phyloP scores from a whole-genome alignment of 2,329 filamentous ascomycete genomes.

The Penicillium italicum region DNA sequence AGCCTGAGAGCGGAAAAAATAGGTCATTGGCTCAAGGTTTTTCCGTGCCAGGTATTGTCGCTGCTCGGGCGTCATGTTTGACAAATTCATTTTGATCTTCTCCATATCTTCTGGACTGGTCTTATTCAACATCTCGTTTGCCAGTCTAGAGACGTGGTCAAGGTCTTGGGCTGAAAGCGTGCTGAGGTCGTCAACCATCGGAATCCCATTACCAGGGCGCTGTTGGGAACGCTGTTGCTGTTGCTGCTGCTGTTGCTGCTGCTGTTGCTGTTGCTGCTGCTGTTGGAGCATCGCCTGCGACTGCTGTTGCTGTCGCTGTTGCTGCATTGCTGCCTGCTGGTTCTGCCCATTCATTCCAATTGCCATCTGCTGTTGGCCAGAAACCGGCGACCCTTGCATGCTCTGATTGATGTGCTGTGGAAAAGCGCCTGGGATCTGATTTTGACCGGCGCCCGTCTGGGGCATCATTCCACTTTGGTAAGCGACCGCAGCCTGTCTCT shows the following conservation, averaged over 20 bases:
- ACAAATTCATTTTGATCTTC: slow-evolving; percentile 48
- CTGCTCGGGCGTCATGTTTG: slow-evolving; percentile 47
- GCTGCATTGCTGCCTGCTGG: slow-evolving; percentile 31
- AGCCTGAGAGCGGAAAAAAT: slow-evolving; percentile 51
- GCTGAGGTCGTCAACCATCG: slow-evolving; percentile 35
- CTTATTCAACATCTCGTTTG: slow-evolving; percentile 46
- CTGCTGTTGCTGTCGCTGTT: slow-evolving; percentile 34
- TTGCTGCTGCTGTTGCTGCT: slow-evolving; percentile 18
- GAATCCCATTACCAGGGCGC: slow-evolving; percentile 26
- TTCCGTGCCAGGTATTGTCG: slow-evolving; percentile 45
- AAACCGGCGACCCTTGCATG: slow-evolving; percentile 51
- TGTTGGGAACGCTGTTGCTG: slow-evolving; percentile 34
- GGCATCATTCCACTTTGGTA: slow-evolving; percentile 40
- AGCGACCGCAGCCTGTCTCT: slow-evolving; percentile 41
- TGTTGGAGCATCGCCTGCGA: slow-evolving; percentile 30
- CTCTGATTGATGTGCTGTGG: slow-evolving; percentile 50
- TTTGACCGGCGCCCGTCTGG: slow-evolving; percentile 36
- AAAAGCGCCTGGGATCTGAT: slow-evolving; percentile 46
- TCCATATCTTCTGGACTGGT: slow-evolving; percentile 46
- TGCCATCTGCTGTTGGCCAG: slow-evolving; percentile 37
- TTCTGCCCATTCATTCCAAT: slow-evolving; percentile 36
- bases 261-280: slow-evolving; percentile 21
- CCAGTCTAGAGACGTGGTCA: slow-evolving; percentile 46
- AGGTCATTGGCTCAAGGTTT: slow-evolving; percentile 49
- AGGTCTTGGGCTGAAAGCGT: slow-evolving; percentile 41